Base-by-base conservation (phyloP, 164 flowering plant genomes). In the Chimonanthus salicifolius region DNA sequence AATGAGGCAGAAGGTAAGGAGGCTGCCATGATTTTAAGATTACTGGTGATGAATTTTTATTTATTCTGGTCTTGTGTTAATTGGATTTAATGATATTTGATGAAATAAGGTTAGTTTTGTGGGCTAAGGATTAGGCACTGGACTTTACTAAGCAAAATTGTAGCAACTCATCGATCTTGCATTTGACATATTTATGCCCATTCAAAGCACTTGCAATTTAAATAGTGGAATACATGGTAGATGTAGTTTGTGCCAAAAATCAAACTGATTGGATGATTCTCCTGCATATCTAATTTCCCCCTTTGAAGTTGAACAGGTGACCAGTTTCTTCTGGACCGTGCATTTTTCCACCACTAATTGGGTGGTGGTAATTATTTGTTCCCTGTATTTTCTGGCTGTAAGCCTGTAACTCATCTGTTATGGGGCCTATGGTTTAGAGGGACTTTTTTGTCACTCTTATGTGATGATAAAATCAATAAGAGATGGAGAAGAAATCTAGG, bases 11-110 rank as follows among this genome's bases (percentile, higher is more conserved):
- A 84, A 66, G 68, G 62, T 71, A 73, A 68, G 44, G 58, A 47
- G 58, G 50, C 45, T 64, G 69, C 60, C 18, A 11, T 64, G 16
- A 20, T 8, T 60, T 15, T 7, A 71, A 68, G 44, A 72, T 77
- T 13, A 45, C 66, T 64, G 79, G 82, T 83, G 60, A 62, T 77
- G 74, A 45, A 65, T 73, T 62, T 51, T 7, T 62, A 8, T 54
- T 54, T n/a, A 3, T 54, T 7, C 16, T 54, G 5, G 11, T 13
- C 16, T 54, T 54, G 16, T 54, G 11, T 54, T 54, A 54, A 54
- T 54, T n/a, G 16, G 11, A 54, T 5, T 54, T 54, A n/a, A 54
- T 54, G n/a, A 54, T 54, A 3, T 54, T 13, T 4, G 4, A 15
- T 13, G 60, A 54, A 54, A 13, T 54, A 54, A 54, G 16, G 8